A percentile compares a stretch with the other conserved stretches of the same genome.
Conservation (phyloP, 2,329 filamentous ascomycete genomes). For the Cytospora paraplurivora region DNA sequence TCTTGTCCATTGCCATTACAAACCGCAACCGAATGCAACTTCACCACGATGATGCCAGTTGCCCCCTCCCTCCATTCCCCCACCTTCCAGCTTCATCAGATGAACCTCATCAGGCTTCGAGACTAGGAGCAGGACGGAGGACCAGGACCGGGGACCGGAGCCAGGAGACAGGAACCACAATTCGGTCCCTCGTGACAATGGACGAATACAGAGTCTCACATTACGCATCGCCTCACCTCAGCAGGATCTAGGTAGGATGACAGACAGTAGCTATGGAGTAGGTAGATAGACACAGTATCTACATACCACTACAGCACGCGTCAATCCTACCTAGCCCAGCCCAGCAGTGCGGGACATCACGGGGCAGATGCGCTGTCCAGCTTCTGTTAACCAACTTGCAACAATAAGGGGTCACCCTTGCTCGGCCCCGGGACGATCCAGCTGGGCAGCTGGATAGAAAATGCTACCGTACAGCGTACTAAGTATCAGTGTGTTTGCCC, state of each 20-base stretch:
- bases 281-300: neutral
- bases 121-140: neutral
- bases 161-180: neutral
- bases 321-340: neutral
- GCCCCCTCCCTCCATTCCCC: neutral
- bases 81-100: neutral
- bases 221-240: neutral
- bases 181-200: neutral
- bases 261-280: neutral
- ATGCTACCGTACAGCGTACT: slow-evolving; percentile 2
- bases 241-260: neutral
- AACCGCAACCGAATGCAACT: neutral
- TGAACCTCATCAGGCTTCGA: neutral
- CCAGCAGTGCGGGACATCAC: slow-evolving; percentile 13
- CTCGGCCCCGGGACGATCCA: slow-evolving; percentile 9
- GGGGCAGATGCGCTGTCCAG: slow-evolving; percentile 1
- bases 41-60: neutral
- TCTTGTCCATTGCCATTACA: neutral
- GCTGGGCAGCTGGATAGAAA: slow-evolving; percentile 2
- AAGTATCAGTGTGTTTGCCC: neutral
- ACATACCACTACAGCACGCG: neutral
- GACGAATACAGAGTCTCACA: neutral
- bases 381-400: neutral
- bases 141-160: neutral
- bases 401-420: slow-evolving; percentile 5